A percentile compares a stretch with the other conserved stretches of the same genome.
These are phyloP conservation scores for Termitomyces bulborhizus DNA, from an alignment of 768 basidiomycete species.

Conservation along the genomic window DNA sequence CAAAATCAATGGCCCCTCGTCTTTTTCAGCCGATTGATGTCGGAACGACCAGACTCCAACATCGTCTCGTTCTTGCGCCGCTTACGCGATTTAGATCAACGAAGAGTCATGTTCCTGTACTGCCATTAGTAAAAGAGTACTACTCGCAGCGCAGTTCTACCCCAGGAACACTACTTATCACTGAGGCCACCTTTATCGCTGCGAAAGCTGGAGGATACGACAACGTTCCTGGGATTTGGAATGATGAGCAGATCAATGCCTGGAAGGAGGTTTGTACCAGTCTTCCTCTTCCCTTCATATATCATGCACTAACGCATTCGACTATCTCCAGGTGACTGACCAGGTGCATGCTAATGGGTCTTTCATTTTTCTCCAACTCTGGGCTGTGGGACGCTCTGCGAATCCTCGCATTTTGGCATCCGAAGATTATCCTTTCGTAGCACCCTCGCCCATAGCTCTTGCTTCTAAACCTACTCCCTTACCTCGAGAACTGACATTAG, in stretches of 20 bases:
- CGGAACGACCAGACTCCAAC: conserved; percentile 28
- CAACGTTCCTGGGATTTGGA: conserved; percentile 61
- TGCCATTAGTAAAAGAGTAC: conserved; percentile 25
- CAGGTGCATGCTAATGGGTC: conserved; percentile 46
- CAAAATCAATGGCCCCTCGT: background rate
- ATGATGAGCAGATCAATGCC: conserved; percentile 46
- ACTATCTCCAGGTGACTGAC: conserved; percentile 37
- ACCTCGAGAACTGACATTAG: conserved; percentile 37
- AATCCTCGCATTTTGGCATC: conserved; percentile 24
- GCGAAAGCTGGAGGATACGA: conserved; percentile 40
- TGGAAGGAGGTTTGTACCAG: conserved; percentile 45
- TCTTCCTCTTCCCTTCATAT: too few relatives aligned
- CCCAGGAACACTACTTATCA: conserved; percentile 36
- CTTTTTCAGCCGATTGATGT: conserved; percentile 37
- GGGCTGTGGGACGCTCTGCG: conserved; percentile 42
- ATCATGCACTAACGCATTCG: too few relatives aligned
- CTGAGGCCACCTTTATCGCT: conserved; percentile 43
- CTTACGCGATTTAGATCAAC: conserved; percentile 13
- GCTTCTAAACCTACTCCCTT: conserved; percentile 27
- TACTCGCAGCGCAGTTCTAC: conserved; percentile 29
- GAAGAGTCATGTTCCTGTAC: conserved; percentile 19
- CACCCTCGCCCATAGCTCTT: conserved; percentile 11
- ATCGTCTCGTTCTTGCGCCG: conserved; percentile 40
- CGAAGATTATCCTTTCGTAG: conserved; percentile 18
- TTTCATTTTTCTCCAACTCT: conserved; percentile 42